Conservation (phyloP, 2,329 filamentous ascomycete species). For the Paraphoma chrysanthemicola region DNA sequence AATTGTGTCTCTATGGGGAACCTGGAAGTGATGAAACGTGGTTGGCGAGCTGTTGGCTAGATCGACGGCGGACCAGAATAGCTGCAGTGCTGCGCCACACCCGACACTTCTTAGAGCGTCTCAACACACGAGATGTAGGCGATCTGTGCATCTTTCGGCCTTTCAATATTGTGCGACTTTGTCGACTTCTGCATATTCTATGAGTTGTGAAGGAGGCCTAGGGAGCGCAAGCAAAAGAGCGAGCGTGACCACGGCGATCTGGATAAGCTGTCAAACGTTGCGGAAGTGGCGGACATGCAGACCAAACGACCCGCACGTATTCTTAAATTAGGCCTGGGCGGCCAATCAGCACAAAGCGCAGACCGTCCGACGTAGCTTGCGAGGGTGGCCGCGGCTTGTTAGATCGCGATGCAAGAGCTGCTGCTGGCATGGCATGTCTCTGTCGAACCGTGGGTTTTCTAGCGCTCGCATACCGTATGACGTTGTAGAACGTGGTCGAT, state of each 20-base stretch:
- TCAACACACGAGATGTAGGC: background rate
- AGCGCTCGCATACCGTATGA: constrained; percentile 1
- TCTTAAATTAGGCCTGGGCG: constrained; percentile 2
- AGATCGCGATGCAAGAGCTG: background rate
- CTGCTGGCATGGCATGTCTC: background rate
- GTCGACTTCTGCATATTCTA: background rate
- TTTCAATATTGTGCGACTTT: background rate
- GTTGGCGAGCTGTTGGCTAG: background rate
- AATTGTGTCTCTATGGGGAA: background rate
- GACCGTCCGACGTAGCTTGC: background rate
- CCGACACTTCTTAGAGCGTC: background rate
- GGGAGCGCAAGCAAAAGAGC: background rate
- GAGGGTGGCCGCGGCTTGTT: background rate
- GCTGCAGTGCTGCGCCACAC: background rate
- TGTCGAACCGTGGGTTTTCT: constrained; percentile 5
- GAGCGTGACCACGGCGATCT: background rate
- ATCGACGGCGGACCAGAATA: constrained; percentile 2
- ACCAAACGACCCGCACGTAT: background rate
- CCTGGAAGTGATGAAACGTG: constrained; percentile 3
- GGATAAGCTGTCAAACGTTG: constrained; percentile 1
- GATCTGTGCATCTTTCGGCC: background rate
- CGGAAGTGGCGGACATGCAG: constrained; percentile 1
- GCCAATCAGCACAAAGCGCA: constrained; percentile 1
- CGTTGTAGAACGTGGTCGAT: constrained; percentile 5
- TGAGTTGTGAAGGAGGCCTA: background rate